Evolutionary conservation across 352 stramenopile species (phyloP).

Genomic region (Phytophthora citricola): DNA sequence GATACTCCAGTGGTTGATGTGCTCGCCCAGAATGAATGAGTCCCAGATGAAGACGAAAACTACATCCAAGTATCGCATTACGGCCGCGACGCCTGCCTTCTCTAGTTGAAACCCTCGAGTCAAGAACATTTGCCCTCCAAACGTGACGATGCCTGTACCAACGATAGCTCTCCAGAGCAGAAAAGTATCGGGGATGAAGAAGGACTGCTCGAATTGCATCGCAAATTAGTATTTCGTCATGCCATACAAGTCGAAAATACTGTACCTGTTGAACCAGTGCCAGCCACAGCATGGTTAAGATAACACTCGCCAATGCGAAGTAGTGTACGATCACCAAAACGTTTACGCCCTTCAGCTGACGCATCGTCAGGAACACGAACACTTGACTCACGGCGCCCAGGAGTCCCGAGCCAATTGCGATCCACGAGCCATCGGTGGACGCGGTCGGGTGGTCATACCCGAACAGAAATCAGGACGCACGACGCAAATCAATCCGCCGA

Average conservation of each 20-base stretch:
- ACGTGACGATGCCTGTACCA: conserved; percentile 50
- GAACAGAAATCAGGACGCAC: conserved; percentile 57
- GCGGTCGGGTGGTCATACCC: conserved; percentile 32
- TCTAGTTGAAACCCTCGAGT: conserved; percentile 79
- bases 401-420: conserved; percentile 45
- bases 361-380: conserved; percentile 59
- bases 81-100: conserved; percentile 63
- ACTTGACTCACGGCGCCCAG: conserved; percentile 52
- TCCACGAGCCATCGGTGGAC: conserved; percentile 28
- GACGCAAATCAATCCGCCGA: conserved; percentile 57
- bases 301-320: conserved; percentile 57
- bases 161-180: conserved; percentile 54
- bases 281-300: conserved; percentile 47
- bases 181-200: conserved; percentile 42
- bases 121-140: conserved; percentile 65
- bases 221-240: background rate
- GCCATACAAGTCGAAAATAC: background rate
- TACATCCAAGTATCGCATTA: conserved; percentile 78
- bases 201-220: conserved; percentile 3
- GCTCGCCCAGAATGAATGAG: conserved; percentile 60
- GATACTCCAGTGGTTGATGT: conserved; percentile 66
- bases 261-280: conserved; percentile 52
- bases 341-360: conserved; percentile 50
- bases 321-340: conserved; percentile 67
- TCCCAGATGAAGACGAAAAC: conserved; percentile 80